A percentile compares a stretch with the other conserved stretches of the same genome.
Evolutionary conservation across 345 rosid genomes (phyloP).

Genomic region (Salix arbutifolia): DNA sequence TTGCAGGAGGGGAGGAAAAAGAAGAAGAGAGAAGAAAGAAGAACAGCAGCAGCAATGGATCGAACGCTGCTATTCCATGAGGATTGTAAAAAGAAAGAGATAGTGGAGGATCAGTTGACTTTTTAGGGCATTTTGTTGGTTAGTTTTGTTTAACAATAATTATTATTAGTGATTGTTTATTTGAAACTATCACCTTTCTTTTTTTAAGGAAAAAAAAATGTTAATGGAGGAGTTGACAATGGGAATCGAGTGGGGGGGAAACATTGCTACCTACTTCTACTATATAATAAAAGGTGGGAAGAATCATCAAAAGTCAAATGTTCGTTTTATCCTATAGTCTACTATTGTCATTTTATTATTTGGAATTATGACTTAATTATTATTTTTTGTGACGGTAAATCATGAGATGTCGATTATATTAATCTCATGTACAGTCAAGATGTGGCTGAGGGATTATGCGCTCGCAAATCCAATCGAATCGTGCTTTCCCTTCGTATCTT

Average conservation of each 20-base stretch:
- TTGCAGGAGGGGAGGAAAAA: slow-evolving; percentile 3
- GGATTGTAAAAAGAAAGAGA: not conserved
- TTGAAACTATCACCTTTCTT: not conserved
- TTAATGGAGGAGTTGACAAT: slow-evolving; percentile 36
- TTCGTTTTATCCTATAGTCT: too few species aligned
- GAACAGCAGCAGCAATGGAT: slow-evolving; percentile 9
- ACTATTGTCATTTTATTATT: too few species aligned
- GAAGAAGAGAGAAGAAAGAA: not conserved
- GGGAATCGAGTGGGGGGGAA: not conserved
- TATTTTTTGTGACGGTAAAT: too few species aligned
- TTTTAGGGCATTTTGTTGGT: slow-evolving; percentile 21
- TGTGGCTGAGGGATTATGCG: too few species aligned
- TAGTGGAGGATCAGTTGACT: slow-evolving; percentile 59
- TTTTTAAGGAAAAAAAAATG: not conserved
- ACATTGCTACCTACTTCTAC: too few species aligned
- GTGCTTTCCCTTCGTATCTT: too few species aligned
- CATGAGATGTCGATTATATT: too few species aligned
- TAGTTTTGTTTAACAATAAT: not conserved
- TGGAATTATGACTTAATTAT: too few species aligned
- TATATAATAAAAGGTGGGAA: not conserved
- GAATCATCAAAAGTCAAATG: slow-evolving; percentile 18
- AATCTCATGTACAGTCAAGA: too few species aligned
- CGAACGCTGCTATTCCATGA: not conserved
- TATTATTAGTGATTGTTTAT: not conserved
- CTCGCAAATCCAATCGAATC: too few species aligned